Base-by-base conservation (phyloP, 371 early-diverging fungal species). In the Mortierella polycephala region DNA sequence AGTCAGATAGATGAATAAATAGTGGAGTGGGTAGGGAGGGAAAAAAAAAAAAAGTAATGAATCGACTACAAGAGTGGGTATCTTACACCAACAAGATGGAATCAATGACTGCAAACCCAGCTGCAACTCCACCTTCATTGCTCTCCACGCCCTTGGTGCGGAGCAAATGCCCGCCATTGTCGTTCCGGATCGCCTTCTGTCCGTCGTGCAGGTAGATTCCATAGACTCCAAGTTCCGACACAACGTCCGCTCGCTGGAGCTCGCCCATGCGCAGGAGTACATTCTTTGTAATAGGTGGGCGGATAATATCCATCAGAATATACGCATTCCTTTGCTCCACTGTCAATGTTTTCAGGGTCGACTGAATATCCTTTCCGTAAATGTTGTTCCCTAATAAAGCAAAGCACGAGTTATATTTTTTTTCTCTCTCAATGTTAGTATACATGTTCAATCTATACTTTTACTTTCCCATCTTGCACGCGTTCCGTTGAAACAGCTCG, bases 61-160 rank as follows among this genome's bases (percentile, higher is more conserved):
- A n/a, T 14, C n/a, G 47, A n/a, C 16, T 9, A 47, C 5, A n/a
- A n/a, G 5, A 20, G 18, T 16, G 30, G 40, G 40, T 42, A 13
- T 8, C 40, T 42, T 85, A 92, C 42, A 93, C 83, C 40, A 95
- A 82, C 45, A 92, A 64, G 21, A 95, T 93, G 55, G 94, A 94
- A 81, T 97, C 97, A 80, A 98, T 91, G 12, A 98, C 97, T n/a
- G 96, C 94, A 87, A 91, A 98, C n/a, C 99, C 99, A 45, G 97
- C 94, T 1, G 98, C 98, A 5, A 99, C 98, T 42, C 99, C 99
- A 13, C 99, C 99, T 82, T 99, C 99, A 50, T 93, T 89, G 5
- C 92, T 90, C 23, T 88, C 88, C 2, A 90, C 87, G 0, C 88
- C 87, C 82, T 99, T 99, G 20, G 98, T 96, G 50, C 99, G 90